Percentiles rank a stretch among this genome's conserved stretches.
phyloP scores from a whole-genome alignment of 306 rosid genomes.

The Pyrus communis region DNA sequence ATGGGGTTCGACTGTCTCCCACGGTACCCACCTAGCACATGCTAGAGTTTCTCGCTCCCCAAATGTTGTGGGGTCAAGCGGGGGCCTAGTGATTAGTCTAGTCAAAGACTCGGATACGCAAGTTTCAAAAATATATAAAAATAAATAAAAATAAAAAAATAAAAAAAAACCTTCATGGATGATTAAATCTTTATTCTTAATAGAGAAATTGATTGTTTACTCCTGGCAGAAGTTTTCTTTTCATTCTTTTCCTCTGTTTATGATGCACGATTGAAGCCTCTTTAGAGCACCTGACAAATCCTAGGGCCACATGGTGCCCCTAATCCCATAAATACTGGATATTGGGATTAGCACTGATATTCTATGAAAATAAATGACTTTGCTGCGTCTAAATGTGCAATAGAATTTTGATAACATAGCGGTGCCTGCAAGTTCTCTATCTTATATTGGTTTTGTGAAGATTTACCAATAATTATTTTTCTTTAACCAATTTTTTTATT shows the following conservation, averaged over 20 bases:
- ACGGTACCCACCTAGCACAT: too few species aligned
- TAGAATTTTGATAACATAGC: background rate
- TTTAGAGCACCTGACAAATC: background rate
- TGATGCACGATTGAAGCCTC: background rate
- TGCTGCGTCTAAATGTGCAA: background rate
- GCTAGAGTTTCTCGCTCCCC: too few species aligned
- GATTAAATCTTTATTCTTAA: background rate
- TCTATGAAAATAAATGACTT: background rate
- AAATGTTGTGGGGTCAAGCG: too few species aligned
- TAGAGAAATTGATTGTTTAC: background rate
- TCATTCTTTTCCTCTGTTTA: background rate
- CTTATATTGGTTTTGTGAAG: background rate
- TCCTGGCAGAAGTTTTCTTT: background rate
- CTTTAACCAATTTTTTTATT: background rate
- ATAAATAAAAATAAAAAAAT: too few species aligned
- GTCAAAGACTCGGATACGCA: too few species aligned
- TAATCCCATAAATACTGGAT: background rate
- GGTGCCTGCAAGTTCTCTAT: background rate
- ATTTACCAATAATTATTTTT: background rate
- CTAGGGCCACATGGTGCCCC: background rate
- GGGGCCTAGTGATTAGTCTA: too few species aligned
- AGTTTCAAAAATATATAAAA: too few species aligned
- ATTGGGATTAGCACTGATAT: background rate
- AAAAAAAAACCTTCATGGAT: too few species aligned
- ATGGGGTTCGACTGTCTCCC: too few species aligned